Evolutionary conservation across 176 grass and related monocot species (phyloP), one percentile per base, ranked within the genome.

Genomic region (Paspalum vaginatum): DNA sequence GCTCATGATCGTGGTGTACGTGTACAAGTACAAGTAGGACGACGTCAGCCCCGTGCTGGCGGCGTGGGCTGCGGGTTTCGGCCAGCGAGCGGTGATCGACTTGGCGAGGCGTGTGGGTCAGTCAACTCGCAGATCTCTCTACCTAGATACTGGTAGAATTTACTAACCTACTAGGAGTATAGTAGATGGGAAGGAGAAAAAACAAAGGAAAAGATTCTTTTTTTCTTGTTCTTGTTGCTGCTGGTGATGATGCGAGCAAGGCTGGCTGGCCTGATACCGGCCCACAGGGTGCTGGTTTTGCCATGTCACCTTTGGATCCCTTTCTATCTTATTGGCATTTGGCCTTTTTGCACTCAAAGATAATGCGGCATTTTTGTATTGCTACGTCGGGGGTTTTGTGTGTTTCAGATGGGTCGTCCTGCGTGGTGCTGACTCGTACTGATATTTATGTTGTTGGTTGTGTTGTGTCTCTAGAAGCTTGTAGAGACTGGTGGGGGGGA

Each of bases 391-490:
- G 14, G 52, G 17, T 68, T 61, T n/a, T 65, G 68, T 60, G 44
- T 61, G 68, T 62, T 45, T 55, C 37, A 39, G 76, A 27, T 59
- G 8, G 24, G 15, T 40, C 2, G 38, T 71, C 15, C 9, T 60
- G 21, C 16, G 39, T 14, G 48, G 6, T 40, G 48, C 26, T 70
- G 44, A 83, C 69, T 20, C 68, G 68, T 74, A 22, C 0, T 5
- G 18, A 12, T 44, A 15, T 4, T 4, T 6, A 2, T 22, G 15
- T 9, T 61, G 68, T 14, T 42, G 20, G 1, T 65, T 54, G 42
- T 46, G 38, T 12, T 61, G 20, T 75, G 25, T 76, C 79, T 85
- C 70, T 64, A 51, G 62, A 85, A 76, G 55, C 4, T 48, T 66
- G 66, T 37, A 42, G 5, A 54, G 20, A 45, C 1, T n/a, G 24